Evolutionary conservation across 495 filamentous ascomycete genomes (phyloP), one percentile per base, ranked within the genome.

Genomic region (Parathielavia appendiculata): DNA sequence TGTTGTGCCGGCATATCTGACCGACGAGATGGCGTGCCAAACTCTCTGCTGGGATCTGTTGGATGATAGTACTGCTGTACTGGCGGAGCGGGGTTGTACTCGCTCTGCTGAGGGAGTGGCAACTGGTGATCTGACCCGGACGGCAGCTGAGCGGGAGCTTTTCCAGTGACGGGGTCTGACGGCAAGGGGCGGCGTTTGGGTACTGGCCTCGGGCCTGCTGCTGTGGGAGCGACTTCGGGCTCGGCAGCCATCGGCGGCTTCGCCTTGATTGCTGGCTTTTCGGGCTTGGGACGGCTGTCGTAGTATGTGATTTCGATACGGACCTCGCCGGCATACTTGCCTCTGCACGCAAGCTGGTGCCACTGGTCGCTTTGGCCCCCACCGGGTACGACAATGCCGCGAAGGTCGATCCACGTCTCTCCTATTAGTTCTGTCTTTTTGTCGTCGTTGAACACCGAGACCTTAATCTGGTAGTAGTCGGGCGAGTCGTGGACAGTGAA

Each of bases 391-490:
- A 99, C 75, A 51, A 99, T 84, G 65, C 84, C 81, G 45, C 87
- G 84, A 48, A 99, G 75, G 65, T 87, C 85, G 46, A 97, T 81
- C 85, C 88, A 96, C 3, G 87, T 81, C 70, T 99, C 93, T 56
- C 93, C 95, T 64, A 98, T 96, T 59, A 98, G 68, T 53, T 98
- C 92, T 0, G 91, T 96, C 74, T 85, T 91, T 73, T 95, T 96
- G 69, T 98, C 92, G 66, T 98, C 92, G 69, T 96, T 97, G 79
- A 97, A 97, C 6, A 96, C 85, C 6, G 91, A 95, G 16, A 97
- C 82, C 71, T 99, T 97, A 36, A 99, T 76, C 62, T 89, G 87
- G 67, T 87, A 88, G 75, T 97, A 99, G 66, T 99, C 93, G 4
- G 91, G 86, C 12, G 91, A 97, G 66, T 97, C 92, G 76, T 96